A percentile compares a stretch with the other conserved stretches of the same genome.
Conservation (phyloP, 257 asterid species). For the Solanum sitiens region DNA sequence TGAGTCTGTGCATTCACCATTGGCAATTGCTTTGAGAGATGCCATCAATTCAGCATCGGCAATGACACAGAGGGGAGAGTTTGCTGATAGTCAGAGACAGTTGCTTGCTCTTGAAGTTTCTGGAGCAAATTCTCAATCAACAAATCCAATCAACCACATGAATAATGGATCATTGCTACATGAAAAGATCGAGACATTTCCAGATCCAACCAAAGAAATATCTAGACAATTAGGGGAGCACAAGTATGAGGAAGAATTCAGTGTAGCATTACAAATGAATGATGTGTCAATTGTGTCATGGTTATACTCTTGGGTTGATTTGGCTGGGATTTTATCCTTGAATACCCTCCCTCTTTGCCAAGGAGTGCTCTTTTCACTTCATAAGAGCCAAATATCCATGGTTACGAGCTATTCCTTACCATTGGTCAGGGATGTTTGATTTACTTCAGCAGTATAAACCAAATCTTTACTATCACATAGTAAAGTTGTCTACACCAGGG, state of each 20-base stretch:
- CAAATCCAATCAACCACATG: constrained; percentile 57
- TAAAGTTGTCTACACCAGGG: too few species aligned
- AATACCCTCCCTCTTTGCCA: constrained; percentile 71
- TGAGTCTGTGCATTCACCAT: too few species aligned
- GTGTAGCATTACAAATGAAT: constrained; percentile 73
- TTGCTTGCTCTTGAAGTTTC: constrained; percentile 51
- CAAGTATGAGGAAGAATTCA: constrained; percentile 87
- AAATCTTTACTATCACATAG: too few species aligned
- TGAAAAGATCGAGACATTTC: constrained; percentile 78
- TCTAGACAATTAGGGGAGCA: constrained; percentile 67
- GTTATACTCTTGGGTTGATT: constrained; percentile 83
- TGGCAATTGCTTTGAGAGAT: too few species aligned
- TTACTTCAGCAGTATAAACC: too few species aligned
- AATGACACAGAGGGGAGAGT: constrained; percentile 73
- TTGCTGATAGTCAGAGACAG: constrained; percentile 86
- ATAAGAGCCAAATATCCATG: too few species aligned
- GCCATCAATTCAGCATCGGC: too few species aligned
- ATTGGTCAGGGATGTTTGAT: too few species aligned
- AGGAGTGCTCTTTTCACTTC: too few species aligned
- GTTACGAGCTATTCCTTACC: too few species aligned
- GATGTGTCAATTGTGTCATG: constrained; percentile 81
- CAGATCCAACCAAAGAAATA: constrained; percentile 89
- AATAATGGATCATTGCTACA: constrained; percentile 87
- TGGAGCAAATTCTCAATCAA: constrained; percentile 49
- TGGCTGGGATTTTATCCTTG: constrained; percentile 44